Evolutionary conservation across 352 stramenopile genomes (phyloP), one percentile per base, ranked within the genome.

Genomic region (Pythium brassicae): DNA sequence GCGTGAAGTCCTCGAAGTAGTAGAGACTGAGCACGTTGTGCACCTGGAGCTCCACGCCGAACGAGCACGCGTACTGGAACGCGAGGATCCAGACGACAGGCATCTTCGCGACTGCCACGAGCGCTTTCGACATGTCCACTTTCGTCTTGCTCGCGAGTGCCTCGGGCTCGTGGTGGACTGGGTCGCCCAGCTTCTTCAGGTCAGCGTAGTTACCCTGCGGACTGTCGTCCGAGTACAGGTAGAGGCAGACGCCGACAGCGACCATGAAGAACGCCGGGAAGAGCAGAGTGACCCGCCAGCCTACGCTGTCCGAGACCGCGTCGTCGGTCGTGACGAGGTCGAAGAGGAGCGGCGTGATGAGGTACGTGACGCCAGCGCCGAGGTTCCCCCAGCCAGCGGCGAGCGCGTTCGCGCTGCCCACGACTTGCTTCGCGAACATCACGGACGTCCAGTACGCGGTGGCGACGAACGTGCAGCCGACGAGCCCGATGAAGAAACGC

Each of bases 401-500:
- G 20, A 98, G 67, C 20, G 91, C 92, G 61, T 98, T 98, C 1
- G 93, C 93, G 27, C 78, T 94, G 50, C 95, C 95, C 8, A 97
- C 93, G 42, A 98, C 77, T 59, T 98, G 71, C 53, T 88, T 95
- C 20, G 78, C 79, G 61, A 98, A 98, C 80, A 98, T 98, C 47
- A 82, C 63, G 43, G 80, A 91, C 0, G 91, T 96, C 94, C 94
- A 98, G 66, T 90, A 97, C 59, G 97, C 87, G 42, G 87, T 97
- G 26, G 87, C 86, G 11, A 98, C 89, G 65, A 98, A 98, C 25
- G 87, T 87, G 50, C 78, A 90, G 44, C 94, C 94, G n/a, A 96
- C 87, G 59, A 98, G 63, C 34, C 94, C 95, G 62, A 98, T 98
- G 55, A 96, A 96, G 55, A 98, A 93, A n/a, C 94, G 87, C 59